These are phyloP conservation scores for Trichoderma asperellum DNA, from an alignment of 2,329 filamentous ascomycete genomes.

Conservation along the genomic window DNA sequence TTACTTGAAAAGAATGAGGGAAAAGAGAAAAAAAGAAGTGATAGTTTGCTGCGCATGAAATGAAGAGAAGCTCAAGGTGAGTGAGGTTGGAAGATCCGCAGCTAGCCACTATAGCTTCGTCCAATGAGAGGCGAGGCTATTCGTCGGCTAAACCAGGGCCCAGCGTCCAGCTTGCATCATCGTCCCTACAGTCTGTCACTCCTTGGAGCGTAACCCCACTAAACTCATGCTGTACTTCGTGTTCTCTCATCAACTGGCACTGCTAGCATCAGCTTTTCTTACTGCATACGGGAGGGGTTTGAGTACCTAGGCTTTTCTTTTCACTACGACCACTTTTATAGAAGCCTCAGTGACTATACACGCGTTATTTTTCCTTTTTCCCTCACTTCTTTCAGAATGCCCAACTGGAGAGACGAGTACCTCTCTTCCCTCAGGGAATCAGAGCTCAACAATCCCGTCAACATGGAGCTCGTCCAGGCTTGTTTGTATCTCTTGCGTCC, in stretches of 20 bases:
- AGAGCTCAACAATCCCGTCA: conserved; percentile 64
- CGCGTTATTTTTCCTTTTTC: background rate
- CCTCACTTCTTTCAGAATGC: conserved; percentile 44
- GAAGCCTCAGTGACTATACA: background rate
- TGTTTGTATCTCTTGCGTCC: conserved; percentile 58
- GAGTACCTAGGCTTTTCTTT: background rate
- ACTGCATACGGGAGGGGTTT: conserved; percentile 1
- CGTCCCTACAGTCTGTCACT: conserved; percentile 11
- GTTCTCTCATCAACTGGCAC: background rate
- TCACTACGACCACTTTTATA: background rate
- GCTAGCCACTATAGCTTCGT: conserved; percentile 24
- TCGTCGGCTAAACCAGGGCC: conserved; percentile 38
- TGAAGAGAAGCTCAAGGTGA: background rate
- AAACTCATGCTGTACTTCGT: background rate
- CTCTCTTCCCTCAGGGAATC: conserved; percentile 74
- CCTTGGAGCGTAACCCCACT: background rate
- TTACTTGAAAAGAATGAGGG: background rate
- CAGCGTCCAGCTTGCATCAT: conserved; percentile 5
- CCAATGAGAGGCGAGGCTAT: conserved; percentile 35
- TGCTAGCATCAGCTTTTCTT: background rate
- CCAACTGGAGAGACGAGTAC: conserved; percentile 82
- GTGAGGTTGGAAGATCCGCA: conserved; percentile 14
- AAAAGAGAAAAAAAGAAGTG: background rate
- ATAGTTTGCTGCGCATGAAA: background rate
- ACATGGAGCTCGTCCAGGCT: conserved; percentile 72